phyloP scores from a whole-genome alignment of 768 basidiomycete species.

The Cystobasidium ongulense region DNA sequence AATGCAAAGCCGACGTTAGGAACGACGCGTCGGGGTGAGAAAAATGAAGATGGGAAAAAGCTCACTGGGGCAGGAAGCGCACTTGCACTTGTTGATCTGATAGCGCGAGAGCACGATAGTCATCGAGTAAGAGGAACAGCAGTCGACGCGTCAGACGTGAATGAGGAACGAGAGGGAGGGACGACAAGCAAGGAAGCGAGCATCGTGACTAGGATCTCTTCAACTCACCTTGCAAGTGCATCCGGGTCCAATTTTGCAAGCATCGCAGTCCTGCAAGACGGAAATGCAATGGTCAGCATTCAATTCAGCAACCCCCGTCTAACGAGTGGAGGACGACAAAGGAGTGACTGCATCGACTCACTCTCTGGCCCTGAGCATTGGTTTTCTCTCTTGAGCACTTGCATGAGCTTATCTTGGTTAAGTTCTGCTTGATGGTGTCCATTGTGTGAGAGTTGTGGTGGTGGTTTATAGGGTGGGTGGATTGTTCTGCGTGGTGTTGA shows the following conservation, averaged over 20 bases:
- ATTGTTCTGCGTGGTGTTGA: background rate
- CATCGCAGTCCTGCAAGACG: background rate
- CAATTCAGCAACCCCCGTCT: background rate
- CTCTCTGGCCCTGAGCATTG: constrained; percentile 7
- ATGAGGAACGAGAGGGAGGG: background rate
- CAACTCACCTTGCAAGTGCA: background rate
- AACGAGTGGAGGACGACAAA: too few relatives aligned
- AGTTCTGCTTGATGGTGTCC: background rate
- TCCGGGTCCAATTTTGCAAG: background rate
- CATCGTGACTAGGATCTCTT: background rate
- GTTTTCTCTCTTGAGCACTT: background rate
- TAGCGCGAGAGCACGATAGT: too few relatives aligned
- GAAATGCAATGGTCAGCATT: background rate
- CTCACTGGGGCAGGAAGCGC: background rate
- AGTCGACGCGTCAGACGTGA: background rate
- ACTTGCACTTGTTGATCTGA: background rate
- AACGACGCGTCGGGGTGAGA: background rate
- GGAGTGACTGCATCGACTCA: background rate
- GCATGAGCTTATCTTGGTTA: background rate
- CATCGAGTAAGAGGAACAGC: background rate
- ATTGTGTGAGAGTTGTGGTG: background rate
- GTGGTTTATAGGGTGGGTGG: background rate
- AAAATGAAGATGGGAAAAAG: background rate
- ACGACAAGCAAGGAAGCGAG: background rate
- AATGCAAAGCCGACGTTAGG: background rate